These are phyloP conservation scores for Fraxinus pennsylvanica DNA, from an alignment of 257 asterid genomes.

Conservation along the genomic window DNA sequence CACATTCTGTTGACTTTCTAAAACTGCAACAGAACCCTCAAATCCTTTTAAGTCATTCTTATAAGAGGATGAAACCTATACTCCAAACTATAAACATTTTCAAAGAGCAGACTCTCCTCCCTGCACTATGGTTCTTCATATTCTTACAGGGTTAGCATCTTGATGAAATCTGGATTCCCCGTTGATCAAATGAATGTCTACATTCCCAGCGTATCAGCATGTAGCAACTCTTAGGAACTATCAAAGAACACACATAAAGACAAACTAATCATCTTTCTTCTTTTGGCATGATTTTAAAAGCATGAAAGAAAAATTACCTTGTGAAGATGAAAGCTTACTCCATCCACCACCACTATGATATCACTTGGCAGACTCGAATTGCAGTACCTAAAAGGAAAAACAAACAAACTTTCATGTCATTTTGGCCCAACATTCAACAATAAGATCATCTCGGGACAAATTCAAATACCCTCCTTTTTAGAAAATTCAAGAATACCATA, in stretches of 20 bases:
- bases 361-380: constrained; percentile 73
- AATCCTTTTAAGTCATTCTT: not conserved
- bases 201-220: constrained; percentile 16
- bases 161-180: constrained; percentile 12
- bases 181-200: not conserved
- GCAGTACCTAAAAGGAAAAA: constrained; percentile 64
- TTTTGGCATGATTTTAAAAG: not conserved
- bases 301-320: constrained; percentile 53
- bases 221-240: constrained; percentile 10
- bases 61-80: not conserved
- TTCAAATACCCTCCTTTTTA: not conserved
- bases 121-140: not conserved
- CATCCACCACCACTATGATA: constrained; percentile 67
- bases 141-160: not conserved
- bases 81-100: constrained; percentile 13
- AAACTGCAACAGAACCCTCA: not conserved
- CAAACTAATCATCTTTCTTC: not conserved
- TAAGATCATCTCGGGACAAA: constrained; percentile 5
- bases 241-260: not conserved
- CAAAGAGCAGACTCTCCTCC: constrained; percentile 7
- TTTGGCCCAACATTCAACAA: constrained; percentile 5
- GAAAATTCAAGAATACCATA: too few species aligned
- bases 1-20: not conserved
- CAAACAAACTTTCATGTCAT: constrained; percentile 15
- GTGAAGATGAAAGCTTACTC: constrained; percentile 78